Evolutionary conservation across 106 monocot species (phyloP), one percentile per base, ranked within the genome.

Genomic region (Amphibolis antarctica): DNA sequence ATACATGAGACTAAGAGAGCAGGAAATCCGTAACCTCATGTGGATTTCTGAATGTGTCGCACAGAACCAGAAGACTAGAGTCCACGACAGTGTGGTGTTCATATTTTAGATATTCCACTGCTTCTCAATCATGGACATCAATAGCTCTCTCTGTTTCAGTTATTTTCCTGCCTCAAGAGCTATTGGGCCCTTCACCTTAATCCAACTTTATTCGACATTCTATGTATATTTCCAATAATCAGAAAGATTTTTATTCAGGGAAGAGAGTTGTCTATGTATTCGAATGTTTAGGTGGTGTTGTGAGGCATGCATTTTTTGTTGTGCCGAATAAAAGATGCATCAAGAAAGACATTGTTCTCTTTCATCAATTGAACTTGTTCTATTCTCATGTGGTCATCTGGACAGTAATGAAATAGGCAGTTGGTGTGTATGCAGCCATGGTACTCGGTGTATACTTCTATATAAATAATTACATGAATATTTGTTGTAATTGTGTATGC

Each of bases 11-110:
- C 67, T 93, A 64, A 74, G 85, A 52, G 92, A 93, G 77, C 93
- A 90, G 65, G 96, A 96, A 74, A 90, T 96, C 5, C 72, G 96
- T 67, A 96, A 96, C 66, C 70, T 96, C 45, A 96, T 96, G 96
- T 96, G 96, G 96, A 87, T 96, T 27, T 96, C 90, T 10, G 90
- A 90, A 67, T 96, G 96, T 65, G 84, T 96, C 12, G 96, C 90
- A 0, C 96, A 96, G 64, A 90, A 96, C 64, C 96, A 96, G 79
- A 96, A 90, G 69, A 77, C 81, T 27, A 79, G 89, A 70, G 81
- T 94, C 43, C 94, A 94, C 18, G 89, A 94, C 79, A 94, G 94
- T 26, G 89, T 89, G 12, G 89, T 94, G 23, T 89, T 89, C 74
- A 89, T 86, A 53, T 94, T 94, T 31, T 94, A 71, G 65, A 23